Conservation (phyloP, 352 stramenopile genomes). For the Stramenopiles sp. region DNA sequence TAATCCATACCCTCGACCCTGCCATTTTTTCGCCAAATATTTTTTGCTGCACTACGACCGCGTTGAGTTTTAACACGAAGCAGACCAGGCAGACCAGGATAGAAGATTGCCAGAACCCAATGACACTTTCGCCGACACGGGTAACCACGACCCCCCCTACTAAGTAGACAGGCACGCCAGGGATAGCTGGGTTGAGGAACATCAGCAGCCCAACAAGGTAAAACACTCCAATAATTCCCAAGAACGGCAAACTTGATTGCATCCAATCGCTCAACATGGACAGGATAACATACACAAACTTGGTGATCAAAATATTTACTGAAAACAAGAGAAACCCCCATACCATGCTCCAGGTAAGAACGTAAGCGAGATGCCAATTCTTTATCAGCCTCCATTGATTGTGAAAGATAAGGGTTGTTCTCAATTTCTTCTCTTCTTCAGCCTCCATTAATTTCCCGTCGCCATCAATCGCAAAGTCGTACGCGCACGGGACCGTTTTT, state of each 20-base stretch:
- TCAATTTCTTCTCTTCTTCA: neutral
- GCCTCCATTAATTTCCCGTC: conserved; percentile 21
- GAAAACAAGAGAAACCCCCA: neutral
- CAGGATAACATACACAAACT: conserved; percentile 30
- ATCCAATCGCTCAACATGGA: conserved; percentile 23
- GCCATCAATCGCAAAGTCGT: conserved; percentile 22
- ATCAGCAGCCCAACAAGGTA: conserved; percentile 31
- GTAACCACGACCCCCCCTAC: conserved; percentile 32
- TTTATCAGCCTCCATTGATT: neutral
- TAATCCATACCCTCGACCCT: conserved; percentile 22
- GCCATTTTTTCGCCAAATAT: conserved; percentile 32
- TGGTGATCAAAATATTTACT: conserved; percentile 22
- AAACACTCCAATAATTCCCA: conserved; percentile 28
- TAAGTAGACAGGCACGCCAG: conserved; percentile 37
- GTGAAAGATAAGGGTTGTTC: neutral
- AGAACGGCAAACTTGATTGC: conserved; percentile 21
- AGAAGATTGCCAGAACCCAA: conserved; percentile 23
- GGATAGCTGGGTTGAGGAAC: conserved; percentile 36
- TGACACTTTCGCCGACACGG: conserved; percentile 19
- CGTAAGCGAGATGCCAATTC: neutral
- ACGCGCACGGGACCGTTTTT: conserved; percentile 16
- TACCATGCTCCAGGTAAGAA: conserved; percentile 22
- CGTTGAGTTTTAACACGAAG: conserved; percentile 31
- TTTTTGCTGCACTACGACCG: conserved; percentile 35
- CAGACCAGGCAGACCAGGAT: conserved; percentile 18